phyloP scores from a whole-genome alignment of 768 basidiomycete species.

The Porphyrellus cyaneotinctus region DNA sequence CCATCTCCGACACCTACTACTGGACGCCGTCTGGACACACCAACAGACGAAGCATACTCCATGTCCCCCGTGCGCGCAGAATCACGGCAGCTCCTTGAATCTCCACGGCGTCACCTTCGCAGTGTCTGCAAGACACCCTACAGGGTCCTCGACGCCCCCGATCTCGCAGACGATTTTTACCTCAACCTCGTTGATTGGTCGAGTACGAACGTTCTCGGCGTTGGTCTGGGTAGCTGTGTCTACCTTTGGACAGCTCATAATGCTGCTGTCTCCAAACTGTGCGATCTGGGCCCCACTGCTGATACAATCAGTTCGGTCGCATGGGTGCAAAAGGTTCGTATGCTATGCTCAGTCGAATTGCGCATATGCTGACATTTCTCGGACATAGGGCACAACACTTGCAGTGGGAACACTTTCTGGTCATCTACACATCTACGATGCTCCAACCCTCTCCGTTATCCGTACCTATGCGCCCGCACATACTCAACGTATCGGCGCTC shows the following conservation, averaged over 20 bases:
- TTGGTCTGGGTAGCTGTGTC: slow-evolving; percentile 87
- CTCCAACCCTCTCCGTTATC: slow-evolving; percentile 63
- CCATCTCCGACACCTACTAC: slow-evolving; percentile 51
- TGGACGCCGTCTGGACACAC: slow-evolving; percentile 64
- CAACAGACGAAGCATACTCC: slow-evolving; percentile 85
- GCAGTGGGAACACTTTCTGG: slow-evolving; percentile 93
- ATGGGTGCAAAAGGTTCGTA: slow-evolving; percentile 77
- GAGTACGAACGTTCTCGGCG: slow-evolving; percentile 89
- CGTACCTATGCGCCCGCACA: slow-evolving; percentile 87
- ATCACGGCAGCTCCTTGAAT: slow-evolving; percentile 77
- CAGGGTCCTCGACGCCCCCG: slow-evolving; percentile 94
- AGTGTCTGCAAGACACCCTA: slow-evolving; percentile 93
- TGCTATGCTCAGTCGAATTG: not conserved
- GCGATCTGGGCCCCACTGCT: slow-evolving; percentile 60
- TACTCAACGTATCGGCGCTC: slow-evolving; percentile 81
- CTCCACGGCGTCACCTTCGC: slow-evolving; percentile 75
- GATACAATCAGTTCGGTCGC: slow-evolving; percentile 85
- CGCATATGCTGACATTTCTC: not conserved
- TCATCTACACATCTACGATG: slow-evolving; percentile 90
- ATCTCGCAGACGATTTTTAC: slow-evolving; percentile 97
- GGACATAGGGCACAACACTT: slow-evolving; percentile 66
- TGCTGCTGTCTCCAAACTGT: slow-evolving; percentile 86
- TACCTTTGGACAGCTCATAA: slow-evolving; percentile 98
- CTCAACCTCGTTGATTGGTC: slow-evolving; percentile 98
- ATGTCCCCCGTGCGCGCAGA: slow-evolving; percentile 85